Percentiles rank a stretch among this genome's conserved stretches.
Evolutionary conservation across 306 rosid genomes (phyloP).

Genomic region (Fragaria vesca): DNA sequence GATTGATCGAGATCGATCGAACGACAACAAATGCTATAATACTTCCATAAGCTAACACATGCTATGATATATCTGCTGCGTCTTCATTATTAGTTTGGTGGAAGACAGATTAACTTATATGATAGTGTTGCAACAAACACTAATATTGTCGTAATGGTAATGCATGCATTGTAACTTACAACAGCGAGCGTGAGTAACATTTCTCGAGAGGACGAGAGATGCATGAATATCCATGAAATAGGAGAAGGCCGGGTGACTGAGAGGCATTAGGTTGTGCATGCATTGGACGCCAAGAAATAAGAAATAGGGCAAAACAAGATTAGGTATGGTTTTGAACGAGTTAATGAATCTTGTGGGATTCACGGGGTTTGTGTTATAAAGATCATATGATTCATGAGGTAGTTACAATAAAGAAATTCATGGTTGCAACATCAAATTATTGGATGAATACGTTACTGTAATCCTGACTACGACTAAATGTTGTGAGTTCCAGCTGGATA

Average conservation of each 20-base stretch:
- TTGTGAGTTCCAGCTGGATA: slow-evolving; percentile 3
- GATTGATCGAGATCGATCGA: not conserved
- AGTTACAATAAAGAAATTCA: not conserved
- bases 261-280: slow-evolving; percentile 18
- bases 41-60: not conserved
- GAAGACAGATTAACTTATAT: not conserved
- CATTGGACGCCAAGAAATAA: slow-evolving; percentile 5
- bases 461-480: not conserved
- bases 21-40: not conserved
- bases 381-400: slow-evolving; percentile 19
- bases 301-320: not conserved
- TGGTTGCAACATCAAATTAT: slow-evolving; percentile 14
- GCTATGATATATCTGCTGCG: not conserved
- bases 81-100: no score
- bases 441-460: not conserved
- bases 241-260: not conserved
- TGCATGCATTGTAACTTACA: not conserved
- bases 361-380: slow-evolving; percentile 24
- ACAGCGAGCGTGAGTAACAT: not conserved
- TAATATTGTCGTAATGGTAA: not conserved
- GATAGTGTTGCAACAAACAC: not conserved
- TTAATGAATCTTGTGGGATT: slow-evolving; percentile 12
- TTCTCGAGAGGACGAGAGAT: not conserved
- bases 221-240: slow-evolving; percentile 1
- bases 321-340: not conserved